Evolutionary conservation across 352 stramenopile genomes (phyloP).

Genomic region (Albugo candida): DNA sequence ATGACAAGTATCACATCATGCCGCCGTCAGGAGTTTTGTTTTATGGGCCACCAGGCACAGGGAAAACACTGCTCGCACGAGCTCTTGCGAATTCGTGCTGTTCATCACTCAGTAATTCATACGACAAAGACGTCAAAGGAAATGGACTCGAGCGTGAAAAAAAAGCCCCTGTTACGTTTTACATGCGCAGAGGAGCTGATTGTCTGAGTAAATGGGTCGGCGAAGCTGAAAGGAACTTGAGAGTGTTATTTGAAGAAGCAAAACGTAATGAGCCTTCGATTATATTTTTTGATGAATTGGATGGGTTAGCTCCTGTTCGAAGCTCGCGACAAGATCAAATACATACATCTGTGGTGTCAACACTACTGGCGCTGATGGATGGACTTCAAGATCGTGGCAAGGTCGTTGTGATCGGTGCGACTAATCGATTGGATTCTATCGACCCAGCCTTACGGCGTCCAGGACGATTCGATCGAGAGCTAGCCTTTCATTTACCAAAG

Average conservation of each 20-base stretch:
- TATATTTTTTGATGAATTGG: conserved; percentile 92
- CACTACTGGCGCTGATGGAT: conserved; percentile 84
- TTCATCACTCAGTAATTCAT: conserved; percentile 14
- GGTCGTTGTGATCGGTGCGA: conserved; percentile 96
- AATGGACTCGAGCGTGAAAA: conserved; percentile 5
- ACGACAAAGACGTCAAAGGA: conserved; percentile 3
- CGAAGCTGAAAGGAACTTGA: conserved; percentile 80
- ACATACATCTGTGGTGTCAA: conserved; percentile 85
- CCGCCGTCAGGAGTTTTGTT: conserved; percentile 78
- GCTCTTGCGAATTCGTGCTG: conserved; percentile 79
- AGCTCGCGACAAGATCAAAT: conserved; percentile 89
- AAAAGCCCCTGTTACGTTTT: conserved; percentile 58
- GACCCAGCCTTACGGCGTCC: conserved; percentile 89
- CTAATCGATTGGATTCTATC: conserved; percentile 91
- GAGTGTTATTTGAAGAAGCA: conserved; percentile 82
- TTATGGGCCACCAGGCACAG: conserved; percentile 81
- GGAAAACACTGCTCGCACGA: conserved; percentile 81
- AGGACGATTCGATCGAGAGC: conserved; percentile 83
- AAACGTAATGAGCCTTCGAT: conserved; percentile 82
- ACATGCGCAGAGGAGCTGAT: conserved; percentile 86
- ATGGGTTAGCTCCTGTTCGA: conserved; percentile 80
- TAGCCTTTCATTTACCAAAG: conserved; percentile 81
- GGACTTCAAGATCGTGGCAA: conserved; percentile 70
- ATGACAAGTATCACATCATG: conserved; percentile 72
- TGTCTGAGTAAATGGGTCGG: conserved; percentile 86